Evolutionary conservation across 2,329 filamentous ascomycete genomes (phyloP), one percentile per base, ranked within the genome.

Genomic region (Colletotrichum spaethianum): DNA sequence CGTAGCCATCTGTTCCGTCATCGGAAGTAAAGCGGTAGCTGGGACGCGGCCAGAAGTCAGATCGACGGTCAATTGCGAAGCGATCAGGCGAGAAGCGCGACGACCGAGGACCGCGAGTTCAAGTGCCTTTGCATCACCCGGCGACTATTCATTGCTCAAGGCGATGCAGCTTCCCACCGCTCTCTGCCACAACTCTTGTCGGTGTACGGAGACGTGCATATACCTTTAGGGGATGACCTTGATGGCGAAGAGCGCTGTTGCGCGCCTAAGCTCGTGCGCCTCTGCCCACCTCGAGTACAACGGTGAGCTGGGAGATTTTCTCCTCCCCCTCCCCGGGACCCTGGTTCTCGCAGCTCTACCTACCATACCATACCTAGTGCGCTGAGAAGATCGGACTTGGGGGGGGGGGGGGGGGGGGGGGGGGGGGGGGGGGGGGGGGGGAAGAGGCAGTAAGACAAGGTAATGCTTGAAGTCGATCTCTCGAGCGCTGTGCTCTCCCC

Each of bases 381-480:
- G 16, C 23, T 20, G 9, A 26, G 48, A 23, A 31, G 28, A 46
- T 48, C 28, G 40, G 61, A 48, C 56, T 66, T 55, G 38, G 48
- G 44, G 52, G 44, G 53, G 55, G 38, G 40, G 53, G 55, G 38
- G 40, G 38, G 48, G 44, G 52, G 44, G 53, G 55, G 38, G 40
- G 38, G 48, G 44, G 52, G 44, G 53, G 55, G 38, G 40, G 38
- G 48, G 44, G 52, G 44, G 53, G 55, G 38, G 40, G n/a, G n/a
- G n/a, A n/a, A n/a, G 44, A 18, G 56, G 38, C 55, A 28, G 20
- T 61, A 66, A 66, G 67, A 55, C 48, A 71, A 62, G 67, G 70
- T 42, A 38, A 73, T 73, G 61, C 70, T 73, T 70, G 70, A 55
- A n/a, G 70, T 62, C 67, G 70, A 66, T 73, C 70, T 65, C 55